phyloP scores from a whole-genome alignment of 1,284 basidiomycete species.

The Puccinia coronata region DNA sequence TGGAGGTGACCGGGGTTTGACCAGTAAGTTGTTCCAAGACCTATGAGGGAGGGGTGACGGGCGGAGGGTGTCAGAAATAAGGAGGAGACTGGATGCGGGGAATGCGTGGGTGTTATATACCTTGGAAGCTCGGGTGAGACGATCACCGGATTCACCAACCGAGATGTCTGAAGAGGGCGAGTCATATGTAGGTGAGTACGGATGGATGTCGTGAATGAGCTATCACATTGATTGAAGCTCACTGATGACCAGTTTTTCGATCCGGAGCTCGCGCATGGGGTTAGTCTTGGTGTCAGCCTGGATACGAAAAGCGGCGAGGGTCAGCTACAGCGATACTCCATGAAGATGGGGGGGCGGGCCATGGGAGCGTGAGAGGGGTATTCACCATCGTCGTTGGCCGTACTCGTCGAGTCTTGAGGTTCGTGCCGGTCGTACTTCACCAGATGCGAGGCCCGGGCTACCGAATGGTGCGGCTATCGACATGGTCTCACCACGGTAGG shows the following conservation, averaged over 20 bases:
- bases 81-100: not conserved
- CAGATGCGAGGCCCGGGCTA: not conserved
- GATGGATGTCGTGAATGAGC: not conserved
- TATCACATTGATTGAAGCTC: not conserved
- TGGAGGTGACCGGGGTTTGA: slow-evolving; percentile 98
- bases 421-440: not conserved
- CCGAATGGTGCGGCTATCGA: not conserved
- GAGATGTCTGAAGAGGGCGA: slow-evolving; percentile 76
- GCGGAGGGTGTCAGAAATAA: not conserved
- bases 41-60: not conserved
- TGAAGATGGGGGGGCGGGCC: not conserved
- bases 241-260: slow-evolving; percentile 50
- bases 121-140: slow-evolving; percentile 97
- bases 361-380: not conserved
- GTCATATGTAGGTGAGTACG: too few relatives aligned
- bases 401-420: slow-evolving; percentile 19
- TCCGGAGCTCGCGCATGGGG: slow-evolving; percentile 48
- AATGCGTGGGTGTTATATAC: slow-evolving; percentile 63
- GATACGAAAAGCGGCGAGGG: not conserved
- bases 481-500: slow-evolving; percentile 24
- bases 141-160: slow-evolving; percentile 98
- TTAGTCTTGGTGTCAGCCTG: slow-evolving; percentile 49
- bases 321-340: not conserved
- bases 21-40: slow-evolving; percentile 95
- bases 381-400: slow-evolving; percentile 24